These are phyloP conservation scores for Jasminum sambac DNA, from an alignment of 257 asterid species.

Conservation along the genomic window DNA sequence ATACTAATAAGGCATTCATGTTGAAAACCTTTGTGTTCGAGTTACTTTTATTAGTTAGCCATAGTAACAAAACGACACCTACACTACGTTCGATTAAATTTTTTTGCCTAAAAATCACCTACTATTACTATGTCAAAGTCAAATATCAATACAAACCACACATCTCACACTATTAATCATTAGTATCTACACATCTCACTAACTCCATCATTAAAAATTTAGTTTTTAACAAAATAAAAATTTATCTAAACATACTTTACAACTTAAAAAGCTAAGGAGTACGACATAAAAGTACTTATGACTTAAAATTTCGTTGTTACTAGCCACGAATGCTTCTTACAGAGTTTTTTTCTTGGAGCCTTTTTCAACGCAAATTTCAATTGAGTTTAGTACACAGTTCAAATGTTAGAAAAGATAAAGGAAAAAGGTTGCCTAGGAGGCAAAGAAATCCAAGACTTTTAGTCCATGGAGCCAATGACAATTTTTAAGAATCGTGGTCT, in stretches of 20 bases:
- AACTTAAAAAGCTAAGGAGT: too few relatives aligned
- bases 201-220: too few relatives aligned
- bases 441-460: constrained; percentile 29
- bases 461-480: constrained; percentile 27
- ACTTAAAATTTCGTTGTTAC: neutral
- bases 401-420: neutral
- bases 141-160: too few relatives aligned
- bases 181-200: too few relatives aligned
- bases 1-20: neutral
- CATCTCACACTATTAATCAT: too few relatives aligned
- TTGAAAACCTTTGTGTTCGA: neutral
- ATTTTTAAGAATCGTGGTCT: constrained; percentile 33
- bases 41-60: neutral
- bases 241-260: too few relatives aligned
- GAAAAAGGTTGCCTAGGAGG: constrained; percentile 18
- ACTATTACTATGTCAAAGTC: too few relatives aligned
- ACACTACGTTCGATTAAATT: too few relatives aligned
- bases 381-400: constrained; percentile 12
- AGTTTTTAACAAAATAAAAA: too few relatives aligned
- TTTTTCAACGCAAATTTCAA: neutral
- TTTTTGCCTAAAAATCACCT: too few relatives aligned
- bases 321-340: neutral
- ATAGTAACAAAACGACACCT: too few relatives aligned
- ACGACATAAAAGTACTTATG: neutral
- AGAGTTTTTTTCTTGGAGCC: neutral